A percentile compares a stretch with the other conserved stretches of the same genome.
phyloP scores from a whole-genome alignment of 768 basidiomycete species.

The Hygrocybe punicea region DNA sequence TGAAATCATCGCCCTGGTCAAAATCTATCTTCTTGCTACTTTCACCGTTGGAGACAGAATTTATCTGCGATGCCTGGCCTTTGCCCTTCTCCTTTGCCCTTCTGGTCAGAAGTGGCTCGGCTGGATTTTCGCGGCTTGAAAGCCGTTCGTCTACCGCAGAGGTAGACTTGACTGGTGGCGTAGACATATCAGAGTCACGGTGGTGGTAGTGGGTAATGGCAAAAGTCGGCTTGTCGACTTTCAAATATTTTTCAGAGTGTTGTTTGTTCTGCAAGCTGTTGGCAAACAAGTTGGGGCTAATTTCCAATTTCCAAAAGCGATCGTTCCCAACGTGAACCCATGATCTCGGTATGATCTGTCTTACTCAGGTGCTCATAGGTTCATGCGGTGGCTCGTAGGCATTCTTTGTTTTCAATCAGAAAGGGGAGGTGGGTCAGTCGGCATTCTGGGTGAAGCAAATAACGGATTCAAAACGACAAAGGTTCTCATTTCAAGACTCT shows the following conservation, averaged over 20 bases:
- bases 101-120: not conserved
- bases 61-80: not conserved
- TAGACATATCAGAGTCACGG: too few relatives aligned
- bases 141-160: not conserved
- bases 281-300: not conserved
- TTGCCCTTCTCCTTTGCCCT: not conserved
- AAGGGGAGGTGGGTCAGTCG: constrained; percentile 76
- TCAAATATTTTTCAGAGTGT: not conserved
- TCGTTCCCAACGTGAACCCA: constrained; percentile 1
- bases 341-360: constrained; percentile 29
- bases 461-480: constrained; percentile 25
- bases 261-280: not conserved
- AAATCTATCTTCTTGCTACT: not conserved
- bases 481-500: constrained; percentile 95
- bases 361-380: not conserved
- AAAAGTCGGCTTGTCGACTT: not conserved
- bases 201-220: too few relatives aligned
- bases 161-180: not conserved
- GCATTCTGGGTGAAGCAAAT: not conserved
- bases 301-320: not conserved
- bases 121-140: too few relatives aligned
- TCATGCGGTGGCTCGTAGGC: constrained; percentile 50
- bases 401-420: constrained; percentile 99
- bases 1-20: constrained; percentile 1
- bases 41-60: not conserved